These are phyloP conservation scores for Botryosphaeria dothidea DNA, from an alignment of 2,329 filamentous ascomycete genomes.

Conservation along the genomic window DNA sequence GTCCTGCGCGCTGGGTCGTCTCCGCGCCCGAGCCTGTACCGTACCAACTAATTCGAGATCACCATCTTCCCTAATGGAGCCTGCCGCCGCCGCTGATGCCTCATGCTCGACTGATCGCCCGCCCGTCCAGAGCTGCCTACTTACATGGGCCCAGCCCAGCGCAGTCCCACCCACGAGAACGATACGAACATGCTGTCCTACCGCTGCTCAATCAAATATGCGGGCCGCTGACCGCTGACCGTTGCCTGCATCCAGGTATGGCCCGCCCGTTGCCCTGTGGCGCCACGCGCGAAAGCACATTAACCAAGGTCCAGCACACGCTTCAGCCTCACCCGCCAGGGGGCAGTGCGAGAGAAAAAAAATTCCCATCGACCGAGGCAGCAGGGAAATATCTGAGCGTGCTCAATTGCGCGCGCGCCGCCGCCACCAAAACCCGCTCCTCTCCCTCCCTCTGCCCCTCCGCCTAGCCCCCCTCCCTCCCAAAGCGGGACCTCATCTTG, in stretches of 20 bases:
- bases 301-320: not conserved
- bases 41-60: conserved; percentile 12
- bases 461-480: not conserved
- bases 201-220: conserved; percentile 14
- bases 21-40: conserved; percentile 13
- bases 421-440: no score
- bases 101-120: conserved; percentile 11
- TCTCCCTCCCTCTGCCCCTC: not conserved
- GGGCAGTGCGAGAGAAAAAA: conserved; percentile 1
- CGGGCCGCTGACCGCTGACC: conserved; percentile 14
- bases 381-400: not conserved
- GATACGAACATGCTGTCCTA: conserved; percentile 16
- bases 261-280: not conserved
- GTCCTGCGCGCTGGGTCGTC: conserved; percentile 14
- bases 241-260: conserved; percentile 4
- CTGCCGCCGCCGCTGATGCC: conserved; percentile 18
- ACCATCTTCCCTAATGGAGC: conserved; percentile 18
- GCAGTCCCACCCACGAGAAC: conserved; percentile 13
- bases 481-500: not conserved
- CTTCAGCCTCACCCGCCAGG: conserved; percentile 14
- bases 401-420: not conserved
- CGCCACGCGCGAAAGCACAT: not conserved
- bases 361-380: conserved; percentile 4
- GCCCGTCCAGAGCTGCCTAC: not conserved
- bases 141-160: not conserved